These are phyloP conservation scores for Paracamarosporium sp. DNA, from an alignment of 2,329 filamentous ascomycete species.

Conservation along the genomic window DNA sequence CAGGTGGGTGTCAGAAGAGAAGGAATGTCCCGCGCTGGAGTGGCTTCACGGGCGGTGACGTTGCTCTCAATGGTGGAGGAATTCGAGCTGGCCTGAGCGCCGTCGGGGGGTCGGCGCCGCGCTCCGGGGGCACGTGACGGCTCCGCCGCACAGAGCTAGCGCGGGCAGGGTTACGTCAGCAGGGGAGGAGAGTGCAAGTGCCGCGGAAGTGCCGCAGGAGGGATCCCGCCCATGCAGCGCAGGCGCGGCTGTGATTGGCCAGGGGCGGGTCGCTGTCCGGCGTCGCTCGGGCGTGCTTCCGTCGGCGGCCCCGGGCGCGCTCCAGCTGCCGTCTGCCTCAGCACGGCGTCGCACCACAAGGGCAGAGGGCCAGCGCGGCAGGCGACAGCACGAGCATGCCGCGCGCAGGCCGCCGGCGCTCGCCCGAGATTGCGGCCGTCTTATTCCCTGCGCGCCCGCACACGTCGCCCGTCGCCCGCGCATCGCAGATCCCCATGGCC, in stretches of 20 bases:
- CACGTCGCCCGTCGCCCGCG: background rate
- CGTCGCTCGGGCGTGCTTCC: background rate
- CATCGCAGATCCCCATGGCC: background rate
- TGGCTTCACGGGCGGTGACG: slow-evolving; percentile 28
- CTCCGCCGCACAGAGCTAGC: background rate
- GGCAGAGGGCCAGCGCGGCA: too few relatives aligned
- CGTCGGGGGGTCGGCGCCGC: background rate
- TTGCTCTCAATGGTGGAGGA: slow-evolving; percentile 9
- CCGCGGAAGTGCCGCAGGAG: background rate
- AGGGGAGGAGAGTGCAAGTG: slow-evolving; percentile 12
- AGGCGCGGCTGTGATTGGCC: background rate
- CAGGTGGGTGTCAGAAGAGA: slow-evolving; percentile 16
- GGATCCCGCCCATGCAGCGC: slow-evolving; percentile 5
- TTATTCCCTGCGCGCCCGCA: background rate
- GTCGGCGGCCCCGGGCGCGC: too few relatives aligned
- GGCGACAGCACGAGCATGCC: too few relatives aligned
- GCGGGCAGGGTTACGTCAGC: slow-evolving; percentile 8
- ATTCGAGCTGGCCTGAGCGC: slow-evolving; percentile 2
- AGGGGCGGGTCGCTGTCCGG: background rate
- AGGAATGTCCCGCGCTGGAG: slow-evolving; percentile 13
- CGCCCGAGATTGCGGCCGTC: background rate
- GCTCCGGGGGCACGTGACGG: slow-evolving; percentile 3
- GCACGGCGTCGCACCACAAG: too few relatives aligned
- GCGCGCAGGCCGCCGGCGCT: background rate
- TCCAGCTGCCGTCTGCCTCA: too few relatives aligned